Conservation (phyloP, 2,329 filamentous ascomycete genomes). For the Sordariomycetes sp. region DNA sequence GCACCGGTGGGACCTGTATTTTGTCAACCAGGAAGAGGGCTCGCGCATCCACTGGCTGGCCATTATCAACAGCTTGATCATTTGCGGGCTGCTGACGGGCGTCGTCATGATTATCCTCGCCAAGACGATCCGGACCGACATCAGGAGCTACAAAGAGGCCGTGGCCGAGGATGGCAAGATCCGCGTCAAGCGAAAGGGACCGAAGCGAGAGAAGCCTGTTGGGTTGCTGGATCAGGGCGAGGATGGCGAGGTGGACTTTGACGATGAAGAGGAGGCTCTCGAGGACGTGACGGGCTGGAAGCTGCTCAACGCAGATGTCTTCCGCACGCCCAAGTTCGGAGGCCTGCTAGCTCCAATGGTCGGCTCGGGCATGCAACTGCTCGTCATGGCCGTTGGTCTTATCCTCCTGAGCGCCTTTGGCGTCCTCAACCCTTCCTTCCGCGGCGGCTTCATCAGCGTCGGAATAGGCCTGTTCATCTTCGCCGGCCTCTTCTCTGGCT, state of each 20-base stretch:
- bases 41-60: constrained; percentile 80
- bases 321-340: constrained; percentile 62
- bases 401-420: constrained; percentile 67
- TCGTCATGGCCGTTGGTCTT: constrained; percentile 71
- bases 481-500: constrained; percentile 76
- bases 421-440: constrained; percentile 75
- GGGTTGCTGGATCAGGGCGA: constrained; percentile 53
- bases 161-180: constrained; percentile 36
- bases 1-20: constrained; percentile 82
- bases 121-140: constrained; percentile 68
- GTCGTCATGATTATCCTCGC: constrained; percentile 75
- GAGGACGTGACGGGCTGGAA: constrained; percentile 88
- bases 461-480: constrained; percentile 76
- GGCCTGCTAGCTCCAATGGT: constrained; percentile 70
- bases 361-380: constrained; percentile 77
- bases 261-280: constrained; percentile 47
- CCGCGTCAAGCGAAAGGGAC: constrained; percentile 11
- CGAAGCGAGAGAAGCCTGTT: constrained; percentile 35
- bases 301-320: constrained; percentile 79
- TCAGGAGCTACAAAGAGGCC: constrained; percentile 64
- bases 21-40: constrained; percentile 77
- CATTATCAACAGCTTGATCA: constrained; percentile 79
- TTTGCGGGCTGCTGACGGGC: constrained; percentile 68
- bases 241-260: constrained; percentile 42
- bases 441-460: constrained; percentile 82